Conservation (phyloP, 179 eudicot genomes). For the Beta corolliflora region DNA sequence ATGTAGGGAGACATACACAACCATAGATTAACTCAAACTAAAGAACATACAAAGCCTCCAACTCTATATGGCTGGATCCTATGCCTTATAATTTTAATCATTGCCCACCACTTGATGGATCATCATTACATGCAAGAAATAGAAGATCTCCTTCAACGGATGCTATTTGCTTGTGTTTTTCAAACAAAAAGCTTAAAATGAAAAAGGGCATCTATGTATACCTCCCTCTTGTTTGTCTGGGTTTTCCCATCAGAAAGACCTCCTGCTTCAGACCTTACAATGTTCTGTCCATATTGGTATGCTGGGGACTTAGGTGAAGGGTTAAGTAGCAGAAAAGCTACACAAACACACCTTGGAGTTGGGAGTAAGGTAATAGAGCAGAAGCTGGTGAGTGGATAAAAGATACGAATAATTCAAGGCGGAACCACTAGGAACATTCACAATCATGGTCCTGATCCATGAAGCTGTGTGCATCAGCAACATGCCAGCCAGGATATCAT, state of each 20-base stretch:
- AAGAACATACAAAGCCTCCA: neutral
- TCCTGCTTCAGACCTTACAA: neutral
- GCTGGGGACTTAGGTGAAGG: neutral
- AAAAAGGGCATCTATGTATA: neutral
- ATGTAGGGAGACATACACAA: neutral
- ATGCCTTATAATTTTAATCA: neutral
- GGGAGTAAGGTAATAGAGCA: neutral
- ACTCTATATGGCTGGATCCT: neutral
- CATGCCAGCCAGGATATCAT: neutral
- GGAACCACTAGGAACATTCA: neutral
- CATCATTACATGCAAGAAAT: neutral
- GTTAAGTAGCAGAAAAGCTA: neutral
- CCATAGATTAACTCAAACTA: neutral
- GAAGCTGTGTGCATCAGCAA: neutral
- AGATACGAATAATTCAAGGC: neutral
- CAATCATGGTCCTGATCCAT: slow-evolving; percentile 4
- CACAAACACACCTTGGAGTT: neutral
- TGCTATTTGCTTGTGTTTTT: neutral
- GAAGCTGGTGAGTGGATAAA: neutral
- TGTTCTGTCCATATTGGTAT: neutral
- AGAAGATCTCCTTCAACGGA: neutral
- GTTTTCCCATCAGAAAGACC: neutral
- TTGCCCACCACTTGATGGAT: neutral
- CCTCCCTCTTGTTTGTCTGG: neutral
- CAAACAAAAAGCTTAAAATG: neutral